Evolutionary conservation across 1,284 basidiomycete genomes (phyloP).

Genomic region (Cutaneotrichosporon arboriforme): DNA sequence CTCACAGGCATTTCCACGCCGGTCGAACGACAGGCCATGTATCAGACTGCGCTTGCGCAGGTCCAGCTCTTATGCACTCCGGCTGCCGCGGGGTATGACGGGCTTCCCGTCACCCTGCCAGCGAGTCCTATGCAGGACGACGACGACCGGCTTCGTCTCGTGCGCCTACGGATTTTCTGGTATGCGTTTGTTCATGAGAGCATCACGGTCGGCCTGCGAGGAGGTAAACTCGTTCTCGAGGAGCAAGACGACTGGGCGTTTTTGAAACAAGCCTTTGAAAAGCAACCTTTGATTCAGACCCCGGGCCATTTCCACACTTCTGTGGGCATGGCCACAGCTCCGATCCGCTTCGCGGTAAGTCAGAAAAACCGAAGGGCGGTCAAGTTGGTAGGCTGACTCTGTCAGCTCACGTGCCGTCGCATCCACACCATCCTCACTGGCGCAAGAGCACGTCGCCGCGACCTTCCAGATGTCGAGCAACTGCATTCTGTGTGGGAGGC

Average conservation of each 20-base stretch:
- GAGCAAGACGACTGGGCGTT: slow-evolving; percentile 49
- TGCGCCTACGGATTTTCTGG: slow-evolving; percentile 76
- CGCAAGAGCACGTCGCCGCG: slow-evolving; percentile 58
- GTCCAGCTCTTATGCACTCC: slow-evolving; percentile 65
- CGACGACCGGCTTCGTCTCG: slow-evolving; percentile 31
- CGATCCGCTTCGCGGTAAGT: slow-evolving; percentile 58
- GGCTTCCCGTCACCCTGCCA: slow-evolving; percentile 44
- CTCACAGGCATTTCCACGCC: slow-evolving; percentile 52
- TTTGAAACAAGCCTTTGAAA: slow-evolving; percentile 6
- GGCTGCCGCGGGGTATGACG: slow-evolving; percentile 52
- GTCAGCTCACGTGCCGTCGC: slow-evolving; percentile 59
- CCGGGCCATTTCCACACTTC: slow-evolving; percentile 36
- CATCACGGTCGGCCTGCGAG: slow-evolving; percentile 67
- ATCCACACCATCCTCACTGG: slow-evolving; percentile 71
- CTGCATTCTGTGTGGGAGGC: slow-evolving; percentile 70
- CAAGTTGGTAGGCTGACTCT: slow-evolving; percentile 9
- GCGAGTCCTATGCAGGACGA: slow-evolving; percentile 52
- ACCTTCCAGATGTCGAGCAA: slow-evolving; percentile 58
- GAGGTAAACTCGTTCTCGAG: slow-evolving; percentile 61
- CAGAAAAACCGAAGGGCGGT: not conserved
- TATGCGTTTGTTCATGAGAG: slow-evolving; percentile 72
- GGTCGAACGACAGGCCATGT: slow-evolving; percentile 58
- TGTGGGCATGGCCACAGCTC: slow-evolving; percentile 54
- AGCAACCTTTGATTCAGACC: slow-evolving; percentile 2
- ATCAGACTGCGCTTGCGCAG: slow-evolving; percentile 59